Percentiles rank a stretch among this genome's conserved stretches.
phyloP scores from a whole-genome alignment of 495 filamentous ascomycete species.

The Neurospora pannonica region DNA sequence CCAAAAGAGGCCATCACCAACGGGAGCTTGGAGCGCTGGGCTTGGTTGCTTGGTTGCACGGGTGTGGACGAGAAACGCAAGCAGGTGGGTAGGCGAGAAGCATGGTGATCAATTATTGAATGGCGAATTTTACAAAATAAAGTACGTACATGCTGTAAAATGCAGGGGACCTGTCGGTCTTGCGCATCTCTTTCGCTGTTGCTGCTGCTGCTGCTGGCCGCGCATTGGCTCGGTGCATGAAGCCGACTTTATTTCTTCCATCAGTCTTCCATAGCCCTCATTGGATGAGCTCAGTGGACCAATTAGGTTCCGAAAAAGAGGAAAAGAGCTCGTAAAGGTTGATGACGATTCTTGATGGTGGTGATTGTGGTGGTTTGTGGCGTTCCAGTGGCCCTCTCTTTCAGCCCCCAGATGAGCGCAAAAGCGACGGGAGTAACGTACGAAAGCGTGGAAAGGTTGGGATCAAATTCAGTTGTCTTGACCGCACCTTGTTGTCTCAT shows the following conservation, averaged over 20 bases:
- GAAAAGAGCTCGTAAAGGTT: background rate
- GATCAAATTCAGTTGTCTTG: background rate
- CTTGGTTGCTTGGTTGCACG: background rate
- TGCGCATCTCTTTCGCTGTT: background rate
- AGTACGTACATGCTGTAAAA: background rate
- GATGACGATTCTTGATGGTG: background rate
- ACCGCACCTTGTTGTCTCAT: background rate
- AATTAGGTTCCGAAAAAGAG: background rate
- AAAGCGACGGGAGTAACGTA: background rate
- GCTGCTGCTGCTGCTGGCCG: background rate
- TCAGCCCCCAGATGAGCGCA: background rate
- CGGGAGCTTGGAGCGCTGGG: background rate
- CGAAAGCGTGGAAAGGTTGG: background rate
- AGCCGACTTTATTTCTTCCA: background rate
- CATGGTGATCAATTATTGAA: background rate
- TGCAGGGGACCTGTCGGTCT: background rate
- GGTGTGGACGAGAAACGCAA: background rate
- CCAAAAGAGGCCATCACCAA: background rate
- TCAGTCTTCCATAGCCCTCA: background rate
- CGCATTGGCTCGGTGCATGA: background rate
- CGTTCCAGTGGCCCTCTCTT: background rate
- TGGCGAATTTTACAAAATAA: background rate
- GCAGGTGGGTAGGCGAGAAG: background rate
- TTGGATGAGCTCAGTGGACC: background rate
- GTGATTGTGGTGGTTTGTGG: background rate